A percentile compares a stretch with the other conserved stretches of the same genome.
Conservation (phyloP, 164 flowering plant species). For the Tinospora cordifolia region DNA sequence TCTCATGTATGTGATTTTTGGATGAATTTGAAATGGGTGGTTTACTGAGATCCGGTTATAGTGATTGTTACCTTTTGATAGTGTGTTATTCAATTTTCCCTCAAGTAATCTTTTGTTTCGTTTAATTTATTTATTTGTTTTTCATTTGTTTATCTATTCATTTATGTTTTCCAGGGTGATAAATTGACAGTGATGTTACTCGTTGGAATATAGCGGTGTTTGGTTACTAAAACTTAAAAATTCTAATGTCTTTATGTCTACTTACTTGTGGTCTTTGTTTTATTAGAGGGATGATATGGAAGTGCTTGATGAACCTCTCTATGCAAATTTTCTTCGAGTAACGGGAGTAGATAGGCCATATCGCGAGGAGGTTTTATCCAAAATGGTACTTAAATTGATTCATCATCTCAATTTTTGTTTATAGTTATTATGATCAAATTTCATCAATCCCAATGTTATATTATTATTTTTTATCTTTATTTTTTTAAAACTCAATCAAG, state of each 20-base stretch:
- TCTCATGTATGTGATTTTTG: no score
- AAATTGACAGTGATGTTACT: neutral
- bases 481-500: neutral
- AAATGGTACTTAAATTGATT: conserved; percentile 47
- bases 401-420: neutral
- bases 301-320: conserved; percentile 95
- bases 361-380: conserved; percentile 62
- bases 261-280: neutral
- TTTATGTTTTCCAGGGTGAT: neutral
- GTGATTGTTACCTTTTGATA: no score
- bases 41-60: neutral
- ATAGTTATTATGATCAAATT: neutral
- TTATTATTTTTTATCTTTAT: neutral
- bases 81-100: no score
- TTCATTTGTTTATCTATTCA: neutral
- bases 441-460: neutral
- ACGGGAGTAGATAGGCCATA: conserved; percentile 79
- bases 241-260: neutral
- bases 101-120: neutral
- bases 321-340: conserved; percentile 61
- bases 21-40: neutral
- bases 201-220: neutral
- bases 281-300: conserved; percentile 93
- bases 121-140: neutral
- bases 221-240: neutral